Conservation (phyloP, 176 grass and related monocot species). For the Musa troglodytarum region DNA sequence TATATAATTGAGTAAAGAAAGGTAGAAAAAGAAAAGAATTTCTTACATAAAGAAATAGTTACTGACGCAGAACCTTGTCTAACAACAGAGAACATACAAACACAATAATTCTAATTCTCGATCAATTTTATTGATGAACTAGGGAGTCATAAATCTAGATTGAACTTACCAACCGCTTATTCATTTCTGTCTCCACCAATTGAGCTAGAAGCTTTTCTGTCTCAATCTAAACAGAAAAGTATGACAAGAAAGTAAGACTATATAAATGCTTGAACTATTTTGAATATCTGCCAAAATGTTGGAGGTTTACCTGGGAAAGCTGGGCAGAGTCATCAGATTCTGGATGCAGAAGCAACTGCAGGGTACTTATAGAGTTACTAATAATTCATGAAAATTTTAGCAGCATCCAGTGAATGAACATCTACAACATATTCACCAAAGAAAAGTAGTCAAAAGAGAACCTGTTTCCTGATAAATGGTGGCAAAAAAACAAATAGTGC, state of each 20-base stretch:
- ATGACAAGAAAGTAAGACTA: constrained; percentile 7
- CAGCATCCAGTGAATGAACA: background rate
- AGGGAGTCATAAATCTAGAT: background rate
- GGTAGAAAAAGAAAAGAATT: background rate
- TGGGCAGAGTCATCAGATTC: constrained; percentile 98
- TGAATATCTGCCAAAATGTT: constrained; percentile 9
- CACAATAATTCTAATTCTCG: background rate
- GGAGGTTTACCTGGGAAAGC: constrained; percentile 77
- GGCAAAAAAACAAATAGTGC: constrained; percentile 97
- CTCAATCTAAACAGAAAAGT: constrained; percentile 63
- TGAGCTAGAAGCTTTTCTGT: constrained; percentile 98
- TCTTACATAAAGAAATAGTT: background rate
- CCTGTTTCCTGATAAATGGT: constrained; percentile 92
- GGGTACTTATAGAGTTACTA: background rate
- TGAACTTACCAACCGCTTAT: constrained; percentile 66
- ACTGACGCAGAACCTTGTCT: background rate
- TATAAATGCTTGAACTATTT: constrained; percentile 5
- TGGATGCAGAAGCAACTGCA: constrained; percentile 78
- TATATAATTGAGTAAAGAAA: background rate
- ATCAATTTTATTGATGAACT: background rate
- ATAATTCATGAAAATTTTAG: constrained; percentile 18
- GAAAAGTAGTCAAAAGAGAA: constrained; percentile 13
- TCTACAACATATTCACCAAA: constrained; percentile 1
- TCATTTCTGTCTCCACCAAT: constrained; percentile 91
- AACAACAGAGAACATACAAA: background rate